phyloP scores from a whole-genome alignment of 78 protist species.

The Tieghemostelium lacteum region DNA sequence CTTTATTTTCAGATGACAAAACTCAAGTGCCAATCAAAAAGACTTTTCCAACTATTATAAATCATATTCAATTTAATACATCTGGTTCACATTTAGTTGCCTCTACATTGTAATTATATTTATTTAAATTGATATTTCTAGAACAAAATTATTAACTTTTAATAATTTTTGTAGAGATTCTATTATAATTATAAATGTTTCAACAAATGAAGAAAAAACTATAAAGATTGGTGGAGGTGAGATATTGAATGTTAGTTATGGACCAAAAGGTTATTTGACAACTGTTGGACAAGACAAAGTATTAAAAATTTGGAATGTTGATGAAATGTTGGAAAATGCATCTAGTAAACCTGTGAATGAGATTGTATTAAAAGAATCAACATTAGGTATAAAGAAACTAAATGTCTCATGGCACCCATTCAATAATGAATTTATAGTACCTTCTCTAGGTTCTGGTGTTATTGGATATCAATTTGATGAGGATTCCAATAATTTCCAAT shows the following conservation, averaged over 20 bases:
- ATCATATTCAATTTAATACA: constrained; percentile 21
- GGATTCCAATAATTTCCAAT: background rate
- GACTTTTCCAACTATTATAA: background rate
- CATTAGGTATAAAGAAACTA: background rate
- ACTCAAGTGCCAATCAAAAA: background rate
- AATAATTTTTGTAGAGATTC: background rate
- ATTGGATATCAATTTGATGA: background rate
- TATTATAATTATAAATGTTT: background rate
- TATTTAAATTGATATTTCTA: background rate
- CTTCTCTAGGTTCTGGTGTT: background rate
- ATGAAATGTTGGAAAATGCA: background rate
- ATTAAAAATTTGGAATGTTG: constrained; percentile 27
- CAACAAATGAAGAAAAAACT: background rate
- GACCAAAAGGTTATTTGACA: constrained; percentile 1
- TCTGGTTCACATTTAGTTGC: constrained; percentile 28
- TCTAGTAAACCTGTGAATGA: background rate
- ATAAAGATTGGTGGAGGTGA: constrained; percentile 42
- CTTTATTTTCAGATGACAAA: background rate
- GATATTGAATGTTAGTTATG: background rate
- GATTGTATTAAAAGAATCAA: background rate
- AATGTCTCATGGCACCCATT: constrained; percentile 18
- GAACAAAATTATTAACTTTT: background rate
- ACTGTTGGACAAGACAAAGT: constrained; percentile 7
- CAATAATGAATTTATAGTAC: background rate
- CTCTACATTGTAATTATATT: constrained; percentile 16